Evolutionary conservation across 371 early-diverging fungal genomes (phyloP), one percentile per base, ranked within the genome.

Genomic region (Actinomucor elegans): DNA sequence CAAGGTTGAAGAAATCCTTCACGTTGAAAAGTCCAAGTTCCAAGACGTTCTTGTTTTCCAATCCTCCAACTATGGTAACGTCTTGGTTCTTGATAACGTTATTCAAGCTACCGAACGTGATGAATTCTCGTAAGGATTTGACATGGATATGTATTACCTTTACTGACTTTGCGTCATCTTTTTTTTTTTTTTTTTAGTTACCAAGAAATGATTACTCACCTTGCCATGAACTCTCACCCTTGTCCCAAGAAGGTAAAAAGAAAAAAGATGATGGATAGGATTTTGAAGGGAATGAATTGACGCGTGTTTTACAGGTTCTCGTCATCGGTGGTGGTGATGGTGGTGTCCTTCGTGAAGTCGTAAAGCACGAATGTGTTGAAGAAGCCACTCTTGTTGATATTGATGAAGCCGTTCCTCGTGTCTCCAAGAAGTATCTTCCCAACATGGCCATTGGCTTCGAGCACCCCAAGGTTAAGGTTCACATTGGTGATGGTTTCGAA

Each of bases 261-360:
- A 51, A 59, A 38, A 28, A 27, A 14, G 21, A 24, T 42, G 5
- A 35, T 3, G 5, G 14, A n/a, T 3, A 21, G n/a, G n/a, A n/a
- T n/a, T 31, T 15, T 29, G 14, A 7, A 32, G 12, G 12, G 15
- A 24, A 33, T 6, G 11, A 32, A 34, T 26, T 24, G 9, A 46
- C 14, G 21, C 29, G 12, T 4, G 12, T 32, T 32, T 18, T 15
- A 9, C 37, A 88, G 91, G 95, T 97, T 33, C 84, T 98, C 53
- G 97, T 98, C 44, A 94, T 98, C 73, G 98, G 98, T 62, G 98
- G 98, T 63, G 98, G 98, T 57, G 98, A 98, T 67, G 98, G 97
- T 69, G 98, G 98, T 65, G 96, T 98, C 29, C 82, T 98, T 37
- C 93, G 98, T 58, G 98, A 98, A 71, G 84, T 94, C 42, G 92